phyloP scores from a whole-genome alignment of 306 rosid genomes.

The Citrullus amarus region DNA sequence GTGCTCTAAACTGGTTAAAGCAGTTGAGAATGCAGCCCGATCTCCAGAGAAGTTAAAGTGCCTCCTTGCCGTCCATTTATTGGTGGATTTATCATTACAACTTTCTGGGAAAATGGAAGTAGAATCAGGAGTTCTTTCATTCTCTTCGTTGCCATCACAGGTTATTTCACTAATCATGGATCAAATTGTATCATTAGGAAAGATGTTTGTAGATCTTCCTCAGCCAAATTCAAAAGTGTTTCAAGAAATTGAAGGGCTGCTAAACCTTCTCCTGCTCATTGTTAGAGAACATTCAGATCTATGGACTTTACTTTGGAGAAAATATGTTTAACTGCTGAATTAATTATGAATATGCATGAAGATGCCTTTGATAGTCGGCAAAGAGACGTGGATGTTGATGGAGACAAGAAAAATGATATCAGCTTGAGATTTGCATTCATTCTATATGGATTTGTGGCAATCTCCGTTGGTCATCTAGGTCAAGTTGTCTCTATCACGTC shows the following conservation, averaged over 20 bases:
- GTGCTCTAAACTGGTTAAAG: slow-evolving; percentile 23
- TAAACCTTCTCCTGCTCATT: slow-evolving; percentile 30
- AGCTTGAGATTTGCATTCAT: slow-evolving; percentile 21
- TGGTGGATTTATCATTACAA: slow-evolving; percentile 30
- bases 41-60: slow-evolving; percentile 18
- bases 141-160: slow-evolving; percentile 23
- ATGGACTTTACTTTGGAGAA: slow-evolving; percentile 29
- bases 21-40: slow-evolving; percentile 19
- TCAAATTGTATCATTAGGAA: slow-evolving; percentile 27
- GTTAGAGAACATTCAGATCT: slow-evolving; percentile 21
- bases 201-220: slow-evolving; percentile 16
- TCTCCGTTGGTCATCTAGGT: slow-evolving; percentile 30
- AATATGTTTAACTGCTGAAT: slow-evolving; percentile 16
- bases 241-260: slow-evolving; percentile 18
- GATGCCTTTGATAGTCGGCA: neutral
- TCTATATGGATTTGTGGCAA: slow-evolving; percentile 31
- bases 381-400: neutral
- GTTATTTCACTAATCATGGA: slow-evolving; percentile 31
- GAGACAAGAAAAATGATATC: slow-evolving; percentile 10
- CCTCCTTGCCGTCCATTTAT: slow-evolving; percentile 20
- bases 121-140: slow-evolving; percentile 13
- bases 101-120: slow-evolving; percentile 5
- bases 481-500: neutral
- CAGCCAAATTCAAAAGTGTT: slow-evolving; percentile 17
- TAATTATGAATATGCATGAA: slow-evolving; percentile 13